Conservation (phyloP, 306 rosid species). For the Abrus precatorius region DNA sequence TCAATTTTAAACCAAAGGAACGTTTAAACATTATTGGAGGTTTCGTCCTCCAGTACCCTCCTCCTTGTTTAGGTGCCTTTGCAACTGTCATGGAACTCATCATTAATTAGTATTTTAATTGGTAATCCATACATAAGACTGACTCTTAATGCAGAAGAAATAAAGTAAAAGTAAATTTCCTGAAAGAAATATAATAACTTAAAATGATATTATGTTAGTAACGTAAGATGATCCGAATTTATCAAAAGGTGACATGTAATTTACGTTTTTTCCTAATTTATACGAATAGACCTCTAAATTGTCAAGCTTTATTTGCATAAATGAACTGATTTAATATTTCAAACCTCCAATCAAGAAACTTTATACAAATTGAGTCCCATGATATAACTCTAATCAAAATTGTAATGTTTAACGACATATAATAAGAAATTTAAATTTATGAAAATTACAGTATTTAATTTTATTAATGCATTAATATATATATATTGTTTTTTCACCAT, state of each 20-base stretch:
- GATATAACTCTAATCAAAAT: neutral
- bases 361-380: neutral
- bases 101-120: neutral
- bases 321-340: neutral
- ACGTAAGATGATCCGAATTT: neutral
- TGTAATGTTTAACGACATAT: no score
- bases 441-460: no score
- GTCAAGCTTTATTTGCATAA: neutral
- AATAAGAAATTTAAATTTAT: no score
- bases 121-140: neutral
- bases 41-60: no score
- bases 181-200: neutral
- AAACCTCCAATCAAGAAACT: neutral
- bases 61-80: neutral
- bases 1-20: no score
- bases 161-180: neutral
- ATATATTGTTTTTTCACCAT: neutral
- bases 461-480: no score
- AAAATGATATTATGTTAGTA: neutral
- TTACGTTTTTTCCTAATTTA: neutral
- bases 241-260: neutral
- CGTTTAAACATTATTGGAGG: no score
- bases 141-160: neutral
- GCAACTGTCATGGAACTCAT: neutral
- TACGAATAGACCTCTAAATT: neutral